Conservation (phyloP, 306 rosid species). For the Casuarina glauca region DNA sequence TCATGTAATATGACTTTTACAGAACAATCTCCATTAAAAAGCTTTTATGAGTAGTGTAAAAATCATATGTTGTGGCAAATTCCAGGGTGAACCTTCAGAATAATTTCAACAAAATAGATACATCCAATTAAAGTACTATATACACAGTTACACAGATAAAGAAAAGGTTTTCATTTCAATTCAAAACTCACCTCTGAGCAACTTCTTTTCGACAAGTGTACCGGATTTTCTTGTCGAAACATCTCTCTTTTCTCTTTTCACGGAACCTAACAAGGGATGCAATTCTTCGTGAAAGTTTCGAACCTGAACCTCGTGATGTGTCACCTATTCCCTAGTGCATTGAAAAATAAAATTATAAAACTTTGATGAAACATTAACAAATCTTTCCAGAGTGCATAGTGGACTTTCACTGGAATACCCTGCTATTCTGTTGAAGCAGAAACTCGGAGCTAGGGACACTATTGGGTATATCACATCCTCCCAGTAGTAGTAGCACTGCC, state of each 20-base stretch:
- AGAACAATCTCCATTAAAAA: neutral
- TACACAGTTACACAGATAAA: neutral
- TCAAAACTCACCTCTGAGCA: slow-evolving; percentile 63
- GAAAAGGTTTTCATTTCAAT: slow-evolving; percentile 1
- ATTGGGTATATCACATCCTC: slow-evolving; percentile 48
- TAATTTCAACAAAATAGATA: neutral
- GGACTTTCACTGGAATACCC: slow-evolving; percentile 41
- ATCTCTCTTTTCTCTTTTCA: slow-evolving; percentile 75
- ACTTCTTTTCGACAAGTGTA: slow-evolving; percentile 73
- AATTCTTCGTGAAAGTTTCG: slow-evolving; percentile 62
- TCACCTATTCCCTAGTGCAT: slow-evolving; percentile 49
- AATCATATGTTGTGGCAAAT: neutral
- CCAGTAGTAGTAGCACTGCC: slow-evolving; percentile 71
- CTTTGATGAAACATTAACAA: slow-evolving; percentile 3
- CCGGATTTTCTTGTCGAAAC: slow-evolving; percentile 75
- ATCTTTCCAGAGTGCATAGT: neutral
- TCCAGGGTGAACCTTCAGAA: neutral
- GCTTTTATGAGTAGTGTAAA: neutral
- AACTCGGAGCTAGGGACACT: slow-evolving; percentile 33
- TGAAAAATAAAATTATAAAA: slow-evolving; percentile 8
- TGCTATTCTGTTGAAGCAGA: slow-evolving; percentile 37
- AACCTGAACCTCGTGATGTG: slow-evolving; percentile 49
- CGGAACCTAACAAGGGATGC: slow-evolving; percentile 85
- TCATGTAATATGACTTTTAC: neutral
- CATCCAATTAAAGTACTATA: neutral